These are phyloP conservation scores for Calonectria multiphialidica DNA, from an alignment of 2,329 filamentous ascomycete species.

Conservation along the genomic window DNA sequence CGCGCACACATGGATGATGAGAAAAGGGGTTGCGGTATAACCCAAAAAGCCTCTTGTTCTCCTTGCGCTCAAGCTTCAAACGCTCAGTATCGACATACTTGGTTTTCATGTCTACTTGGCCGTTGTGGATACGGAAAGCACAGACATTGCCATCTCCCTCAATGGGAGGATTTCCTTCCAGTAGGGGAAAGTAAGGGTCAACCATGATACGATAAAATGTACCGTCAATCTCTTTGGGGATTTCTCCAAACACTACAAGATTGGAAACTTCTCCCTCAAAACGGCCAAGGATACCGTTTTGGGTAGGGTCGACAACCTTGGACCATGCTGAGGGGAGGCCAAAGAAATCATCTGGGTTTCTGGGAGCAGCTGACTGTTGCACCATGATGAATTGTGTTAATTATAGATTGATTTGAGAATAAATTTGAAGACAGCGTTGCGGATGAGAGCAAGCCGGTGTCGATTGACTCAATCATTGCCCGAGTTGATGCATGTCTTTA, in stretches of 20 bases:
- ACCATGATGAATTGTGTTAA: background rate
- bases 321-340: conserved; percentile 1
- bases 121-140: background rate
- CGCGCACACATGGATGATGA: background rate
- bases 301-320: background rate
- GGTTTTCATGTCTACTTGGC: background rate
- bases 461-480: background rate
- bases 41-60: background rate
- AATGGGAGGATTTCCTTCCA: background rate
- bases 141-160: background rate
- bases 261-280: background rate
- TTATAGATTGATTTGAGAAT: background rate
- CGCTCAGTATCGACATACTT: background rate
- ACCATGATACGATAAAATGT: background rate
- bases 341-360: background rate
- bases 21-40: background rate
- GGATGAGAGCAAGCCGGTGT: background rate
- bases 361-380: background rate
- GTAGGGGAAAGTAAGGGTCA: background rate
- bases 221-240: background rate
- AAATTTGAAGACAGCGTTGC: background rate
- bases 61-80: background rate
- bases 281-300: background rate
- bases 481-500: background rate
- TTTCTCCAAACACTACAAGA: background rate